phyloP scores from a whole-genome alignment of 192 early-diverging fungal species.

The Funneliformis geosporum region DNA sequence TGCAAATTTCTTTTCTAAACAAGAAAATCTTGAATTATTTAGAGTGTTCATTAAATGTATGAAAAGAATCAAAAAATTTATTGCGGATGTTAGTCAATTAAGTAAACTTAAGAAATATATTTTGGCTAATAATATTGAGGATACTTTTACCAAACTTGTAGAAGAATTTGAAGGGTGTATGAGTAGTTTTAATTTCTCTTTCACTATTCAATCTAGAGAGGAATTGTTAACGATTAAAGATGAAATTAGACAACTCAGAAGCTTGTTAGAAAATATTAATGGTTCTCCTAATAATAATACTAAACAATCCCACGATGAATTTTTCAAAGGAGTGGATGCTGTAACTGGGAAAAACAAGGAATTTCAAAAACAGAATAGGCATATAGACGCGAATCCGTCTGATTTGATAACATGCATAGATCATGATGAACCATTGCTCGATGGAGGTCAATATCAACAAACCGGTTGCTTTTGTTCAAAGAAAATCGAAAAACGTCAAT shows the following conservation, averaged over 20 bases:
- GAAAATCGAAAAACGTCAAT: not conserved
- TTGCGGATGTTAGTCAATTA: not conserved
- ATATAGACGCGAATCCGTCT: not conserved
- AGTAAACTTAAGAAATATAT: not conserved
- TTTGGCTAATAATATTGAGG: not conserved
- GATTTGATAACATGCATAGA: not conserved
- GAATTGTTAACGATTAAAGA: not conserved
- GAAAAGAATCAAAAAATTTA: not conserved
- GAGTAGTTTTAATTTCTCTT: not conserved
- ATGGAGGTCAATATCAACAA: not conserved
- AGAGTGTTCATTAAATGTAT: not conserved
- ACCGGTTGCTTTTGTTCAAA: not conserved
- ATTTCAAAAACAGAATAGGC: not conserved
- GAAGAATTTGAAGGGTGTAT: not conserved
- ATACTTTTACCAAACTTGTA: not conserved
- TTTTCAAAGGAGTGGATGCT: not conserved
- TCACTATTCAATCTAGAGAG: not conserved
- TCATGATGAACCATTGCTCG: not conserved
- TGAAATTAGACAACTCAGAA: not conserved
- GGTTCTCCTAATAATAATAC: not conserved
- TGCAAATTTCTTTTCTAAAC: not conserved
- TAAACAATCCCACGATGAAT: not conserved
- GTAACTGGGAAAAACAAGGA: not conserved
- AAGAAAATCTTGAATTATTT: not conserved
- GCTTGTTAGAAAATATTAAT: not conserved